Evolutionary conservation across 805 yeast species (phyloP).

Genomic region (Spathaspora gorwiae): DNA sequence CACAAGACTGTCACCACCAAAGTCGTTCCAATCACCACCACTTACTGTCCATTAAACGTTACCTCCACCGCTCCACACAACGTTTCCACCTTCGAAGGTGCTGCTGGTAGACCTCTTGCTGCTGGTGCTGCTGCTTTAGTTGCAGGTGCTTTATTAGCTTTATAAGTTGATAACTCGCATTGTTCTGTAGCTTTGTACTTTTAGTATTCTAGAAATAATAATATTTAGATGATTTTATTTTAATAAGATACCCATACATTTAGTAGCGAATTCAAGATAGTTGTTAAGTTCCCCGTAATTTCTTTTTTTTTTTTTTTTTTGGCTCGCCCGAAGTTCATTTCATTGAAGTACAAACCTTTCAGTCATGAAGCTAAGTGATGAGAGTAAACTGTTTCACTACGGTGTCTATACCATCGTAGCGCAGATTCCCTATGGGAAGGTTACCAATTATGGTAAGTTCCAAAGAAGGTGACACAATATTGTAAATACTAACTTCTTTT

Average conservation of each 20-base stretch:
- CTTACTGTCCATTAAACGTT: conserved; percentile 13
- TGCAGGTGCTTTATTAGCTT: conserved; percentile 55
- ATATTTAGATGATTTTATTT: too few species aligned
- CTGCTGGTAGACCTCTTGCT: conserved; percentile 31
- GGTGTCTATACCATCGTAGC: conserved; percentile 55
- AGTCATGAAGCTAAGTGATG: conserved; percentile 32
- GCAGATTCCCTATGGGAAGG: conserved; percentile 57
- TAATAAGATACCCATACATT: too few species aligned
- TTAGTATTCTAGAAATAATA: too few species aligned
- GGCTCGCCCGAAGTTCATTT: not conserved
- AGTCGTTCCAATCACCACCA: conserved; percentile 18
- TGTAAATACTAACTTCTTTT: not conserved
- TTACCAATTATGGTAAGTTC: conserved; percentile 59
- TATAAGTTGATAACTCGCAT: conserved; percentile 31
- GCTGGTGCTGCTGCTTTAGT: conserved; percentile 47
- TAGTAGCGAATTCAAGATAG: too few species aligned
- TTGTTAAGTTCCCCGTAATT: too few species aligned
- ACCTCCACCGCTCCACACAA: conserved; percentile 14
- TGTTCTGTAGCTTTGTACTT: too few species aligned
- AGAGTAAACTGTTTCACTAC: conserved; percentile 52
- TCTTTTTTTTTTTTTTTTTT: too few species aligned
- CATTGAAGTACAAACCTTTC: not conserved
- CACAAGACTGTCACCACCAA: conserved; percentile 10
- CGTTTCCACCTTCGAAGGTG: conserved; percentile 38
- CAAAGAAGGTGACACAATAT: too few species aligned